Base-by-base conservation (phyloP, 495 filamentous ascomycete species). In the Thermothielavioides terrestris region DNA sequence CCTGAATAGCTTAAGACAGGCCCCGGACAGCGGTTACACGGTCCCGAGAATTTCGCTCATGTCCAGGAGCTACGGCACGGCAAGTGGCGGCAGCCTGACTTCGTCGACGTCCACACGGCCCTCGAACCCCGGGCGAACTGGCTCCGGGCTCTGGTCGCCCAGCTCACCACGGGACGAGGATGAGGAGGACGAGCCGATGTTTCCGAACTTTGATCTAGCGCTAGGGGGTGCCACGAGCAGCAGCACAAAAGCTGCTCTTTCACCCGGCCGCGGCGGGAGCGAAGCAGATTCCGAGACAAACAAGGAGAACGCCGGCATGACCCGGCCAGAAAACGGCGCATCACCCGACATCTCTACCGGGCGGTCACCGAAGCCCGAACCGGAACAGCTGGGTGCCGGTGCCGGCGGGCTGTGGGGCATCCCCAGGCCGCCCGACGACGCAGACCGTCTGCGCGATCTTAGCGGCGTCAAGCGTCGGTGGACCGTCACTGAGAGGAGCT, bases 141-240 rank as follows among this genome's bases (percentile, higher is more conserved):
- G 58, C 15, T 61, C 49, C 18, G 68, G 63, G 2, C 62, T 64
- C 30, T 74, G 69, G 71, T 59, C 61, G 18, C 68, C 67, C 12
- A 57, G 48, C 12, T 46, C 36, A 14, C 26, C 51, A 14, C 56
- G 58, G 2, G 55, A 60, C 6, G 56, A 66, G 6, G 48, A 59
- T 6, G 58, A 58, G 32, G 47, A 55, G 2, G 42, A 73, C 2
- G 60, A 65, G 72, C 73, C 26, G 62, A 69, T 26, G 63, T 71
- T 76, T 7, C 52, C 73, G 5, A 74, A 75, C 50, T 75, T 77
- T 36, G 64, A 61, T 32, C 49, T 63, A 21, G 64, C 66, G 38
- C 61, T 46, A 27, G 31, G 35, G 18, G 26, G 40, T 45, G 39
- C 22, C 14, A 30, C 52, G 8, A 11, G 43, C 23, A 25, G 15